These are phyloP conservation scores for Cyberlindnera lachancei DNA, from an alignment of 805 yeast species.

Conservation along the genomic window DNA sequence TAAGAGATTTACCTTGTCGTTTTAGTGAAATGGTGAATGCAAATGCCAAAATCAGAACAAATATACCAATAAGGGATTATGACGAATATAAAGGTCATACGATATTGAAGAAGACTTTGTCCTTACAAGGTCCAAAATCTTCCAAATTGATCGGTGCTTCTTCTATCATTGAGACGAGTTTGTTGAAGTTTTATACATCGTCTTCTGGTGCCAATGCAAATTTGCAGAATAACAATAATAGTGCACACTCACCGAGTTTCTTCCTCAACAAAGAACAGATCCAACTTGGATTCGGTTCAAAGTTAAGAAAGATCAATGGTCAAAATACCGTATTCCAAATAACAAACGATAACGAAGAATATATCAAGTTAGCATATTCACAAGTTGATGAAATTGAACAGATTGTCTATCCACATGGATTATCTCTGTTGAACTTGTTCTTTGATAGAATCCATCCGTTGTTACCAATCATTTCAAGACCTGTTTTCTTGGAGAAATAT, in stretches of 20 bases:
- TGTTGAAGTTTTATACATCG: conserved; percentile 15
- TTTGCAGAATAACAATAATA: neutral
- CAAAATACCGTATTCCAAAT: conserved; percentile 19
- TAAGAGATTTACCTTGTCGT: conserved; percentile 20
- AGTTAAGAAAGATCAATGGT: conserved; percentile 20
- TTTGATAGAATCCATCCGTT: conserved; percentile 22
- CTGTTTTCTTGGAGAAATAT: conserved; percentile 23
- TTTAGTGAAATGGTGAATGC: conserved; percentile 9
- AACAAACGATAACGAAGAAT: conserved; percentile 21
- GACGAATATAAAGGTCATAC: conserved; percentile 23
- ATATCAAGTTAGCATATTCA: conserved; percentile 17
- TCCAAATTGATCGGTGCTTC: conserved; percentile 21
- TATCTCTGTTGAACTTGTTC: conserved; percentile 17
- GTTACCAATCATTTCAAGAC: conserved; percentile 21
- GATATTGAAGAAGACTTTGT: conserved; percentile 21
- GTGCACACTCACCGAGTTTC: conserved; percentile 8
- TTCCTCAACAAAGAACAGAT: conserved; percentile 13
- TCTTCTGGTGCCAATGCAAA: too few species aligned
- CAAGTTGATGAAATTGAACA: conserved; percentile 25
- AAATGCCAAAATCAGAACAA: conserved; percentile 15
- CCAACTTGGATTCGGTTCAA: conserved; percentile 8
- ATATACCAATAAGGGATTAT: conserved; percentile 22
- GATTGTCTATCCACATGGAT: conserved; percentile 18
- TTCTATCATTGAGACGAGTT: conserved; percentile 19
- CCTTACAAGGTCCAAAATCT: conserved; percentile 23